Evolutionary conservation across 2,329 filamentous ascomycete species (phyloP), one percentile per base, ranked within the genome.

Genomic region (Ophiognomonia clavigignenti-juglandacearum): DNA sequence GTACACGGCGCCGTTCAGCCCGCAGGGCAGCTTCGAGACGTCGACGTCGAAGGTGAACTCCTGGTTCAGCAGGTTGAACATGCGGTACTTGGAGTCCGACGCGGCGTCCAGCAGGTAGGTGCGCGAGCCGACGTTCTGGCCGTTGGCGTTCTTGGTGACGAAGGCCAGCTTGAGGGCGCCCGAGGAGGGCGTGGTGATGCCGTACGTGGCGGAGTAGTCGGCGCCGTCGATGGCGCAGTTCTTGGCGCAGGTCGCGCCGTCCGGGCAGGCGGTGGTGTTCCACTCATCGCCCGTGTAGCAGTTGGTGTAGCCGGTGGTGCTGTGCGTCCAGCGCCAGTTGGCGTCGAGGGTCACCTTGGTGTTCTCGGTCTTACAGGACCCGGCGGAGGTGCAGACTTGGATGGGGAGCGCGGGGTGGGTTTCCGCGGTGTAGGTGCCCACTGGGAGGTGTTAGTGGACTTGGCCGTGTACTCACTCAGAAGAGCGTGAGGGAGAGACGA

Each of bases 11-110:
- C 80, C 81, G 62, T 85, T 84, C 47, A 84, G 63, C 46, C 82
- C 82, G 57, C 82, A 85, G 41, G 77, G 74, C 14, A 83, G 69
- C 52, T 75, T 73, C 45, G 77, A 81, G 37, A 81, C 73, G 60
- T 85, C 80, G 8, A 83, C 79, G 46, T 82, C 78, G 49, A 85
- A 80, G 23, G 77, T 78, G 61, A 85, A 77, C 60, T 85, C 80
- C 58, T 77, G 68, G 65, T 77, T 77, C 44, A 75, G 68, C 46
- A 83, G 66, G 54, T 79, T 72, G 65, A 83, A 77, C 55, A 75
- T 69, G 61, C 80, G 63, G 61, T 84, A 84, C 47, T 73, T 74
- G 51, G 65, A 67, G 37, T 77, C 73, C 50, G 70, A 65, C 52
- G 71, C 70, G 24, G 24, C 24, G 24, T n/a, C n/a, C 65, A 83